Percentiles rank a stretch among this genome's conserved stretches.
Conservation (phyloP, 1,139 yeast genomes). For the Chernovozyma aurita region DNA sequence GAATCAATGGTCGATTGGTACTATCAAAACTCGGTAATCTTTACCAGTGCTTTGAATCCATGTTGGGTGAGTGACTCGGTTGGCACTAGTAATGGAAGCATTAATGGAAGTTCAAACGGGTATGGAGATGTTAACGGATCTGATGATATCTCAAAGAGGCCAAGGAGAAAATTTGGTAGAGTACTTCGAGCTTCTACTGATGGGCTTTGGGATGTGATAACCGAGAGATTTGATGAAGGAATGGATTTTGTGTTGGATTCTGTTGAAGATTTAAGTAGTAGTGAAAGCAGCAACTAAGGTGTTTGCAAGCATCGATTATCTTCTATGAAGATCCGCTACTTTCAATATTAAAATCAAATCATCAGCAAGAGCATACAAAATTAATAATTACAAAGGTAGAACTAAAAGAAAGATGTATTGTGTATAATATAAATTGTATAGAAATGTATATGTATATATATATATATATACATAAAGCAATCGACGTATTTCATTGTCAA, state of each 20-base stretch:
- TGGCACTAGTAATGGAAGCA: constrained; percentile 15
- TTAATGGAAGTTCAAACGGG: constrained; percentile 17
- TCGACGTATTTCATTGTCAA: too few relatives aligned
- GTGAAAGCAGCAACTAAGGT: constrained; percentile 16
- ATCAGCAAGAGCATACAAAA: too few relatives aligned
- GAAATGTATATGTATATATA: neutral
- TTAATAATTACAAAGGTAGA: too few relatives aligned
- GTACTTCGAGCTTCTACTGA: constrained; percentile 71
- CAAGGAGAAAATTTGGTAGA: constrained; percentile 86
- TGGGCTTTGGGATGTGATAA: constrained; percentile 71
- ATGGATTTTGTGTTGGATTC: constrained; percentile 79
- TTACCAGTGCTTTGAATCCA: constrained; percentile 68
- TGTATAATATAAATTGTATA: neutral
- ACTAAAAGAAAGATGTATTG: neutral
- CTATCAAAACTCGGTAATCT: constrained; percentile 78
- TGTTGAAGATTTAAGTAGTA: constrained; percentile 46
- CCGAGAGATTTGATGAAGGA: constrained; percentile 82
- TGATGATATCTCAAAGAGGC: constrained; percentile 57
- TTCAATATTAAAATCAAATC: constrained; percentile 1
- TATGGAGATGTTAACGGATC: constrained; percentile 6
- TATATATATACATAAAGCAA: too few relatives aligned
- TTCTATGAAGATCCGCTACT: neutral
- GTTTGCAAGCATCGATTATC: too few relatives aligned
- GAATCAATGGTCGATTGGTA: constrained; percentile 91
- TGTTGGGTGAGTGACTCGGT: constrained; percentile 58